A percentile compares a stretch with the other conserved stretches of the same genome.
These are phyloP conservation scores for Madurella fahalii DNA, from an alignment of 2,329 filamentous ascomycete species.

Conservation along the genomic window DNA sequence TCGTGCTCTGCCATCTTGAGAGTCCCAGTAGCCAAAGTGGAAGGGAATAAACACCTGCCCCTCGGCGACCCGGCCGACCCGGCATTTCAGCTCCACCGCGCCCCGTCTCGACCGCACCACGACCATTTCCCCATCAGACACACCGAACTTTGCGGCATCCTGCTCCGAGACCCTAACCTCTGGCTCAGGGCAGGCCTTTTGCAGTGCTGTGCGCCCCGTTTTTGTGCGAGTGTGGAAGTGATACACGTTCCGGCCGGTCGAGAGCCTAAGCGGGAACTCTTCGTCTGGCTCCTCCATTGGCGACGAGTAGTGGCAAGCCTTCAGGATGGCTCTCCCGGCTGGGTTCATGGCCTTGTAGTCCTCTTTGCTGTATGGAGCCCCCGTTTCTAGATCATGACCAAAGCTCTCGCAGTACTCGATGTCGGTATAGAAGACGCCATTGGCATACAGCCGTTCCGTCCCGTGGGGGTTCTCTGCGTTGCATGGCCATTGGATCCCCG, in stretches of 20 bases:
- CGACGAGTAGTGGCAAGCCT: slow-evolving; percentile 31
- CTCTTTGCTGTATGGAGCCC: slow-evolving; percentile 29
- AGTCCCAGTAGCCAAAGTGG: slow-evolving; percentile 37
- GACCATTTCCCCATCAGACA: slow-evolving; percentile 32
- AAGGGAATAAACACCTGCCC: slow-evolving; percentile 38
- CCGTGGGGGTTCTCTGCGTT: slow-evolving; percentile 32
- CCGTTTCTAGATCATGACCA: slow-evolving; percentile 37
- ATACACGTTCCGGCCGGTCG: slow-evolving; percentile 33
- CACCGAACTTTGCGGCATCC: slow-evolving; percentile 27
- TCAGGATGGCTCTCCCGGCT: slow-evolving; percentile 34
- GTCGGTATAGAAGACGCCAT: slow-evolving; percentile 35
- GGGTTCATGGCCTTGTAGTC: slow-evolving; percentile 32
- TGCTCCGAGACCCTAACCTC: slow-evolving; percentile 28
- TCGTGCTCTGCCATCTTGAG: slow-evolving; percentile 29
- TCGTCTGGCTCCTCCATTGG: slow-evolving; percentile 30
- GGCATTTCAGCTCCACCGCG: slow-evolving; percentile 29
- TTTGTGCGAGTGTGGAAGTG: slow-evolving; percentile 38
- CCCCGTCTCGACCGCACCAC: slow-evolving; percentile 31
- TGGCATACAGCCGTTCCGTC: slow-evolving; percentile 32
- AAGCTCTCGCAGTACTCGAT: slow-evolving; percentile 35
- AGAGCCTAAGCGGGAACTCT: slow-evolving; percentile 32
- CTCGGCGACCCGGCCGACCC: slow-evolving; percentile 28
- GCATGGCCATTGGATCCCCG: slow-evolving; percentile 37
- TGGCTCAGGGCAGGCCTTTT: slow-evolving; percentile 30
- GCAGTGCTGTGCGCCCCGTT: slow-evolving; percentile 32